Conservation (phyloP, 176 grass and related monocot species). For the Eleusine indica region DNA sequence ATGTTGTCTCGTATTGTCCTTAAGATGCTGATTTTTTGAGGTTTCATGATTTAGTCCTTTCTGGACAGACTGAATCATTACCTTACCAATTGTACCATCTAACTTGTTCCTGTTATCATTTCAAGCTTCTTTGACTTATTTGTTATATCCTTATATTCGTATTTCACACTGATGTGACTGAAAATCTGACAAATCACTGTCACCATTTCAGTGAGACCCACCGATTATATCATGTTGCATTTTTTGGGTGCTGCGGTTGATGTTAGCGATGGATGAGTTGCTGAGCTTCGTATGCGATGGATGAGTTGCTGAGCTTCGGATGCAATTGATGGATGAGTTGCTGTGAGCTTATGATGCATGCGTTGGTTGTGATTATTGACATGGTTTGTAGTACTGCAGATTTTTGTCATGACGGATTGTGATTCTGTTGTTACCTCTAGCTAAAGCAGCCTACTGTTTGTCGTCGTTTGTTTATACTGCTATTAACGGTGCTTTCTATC, state of each 20-base stretch:
- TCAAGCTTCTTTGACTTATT: not conserved
- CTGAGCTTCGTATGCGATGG: not conserved
- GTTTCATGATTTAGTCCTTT: not conserved
- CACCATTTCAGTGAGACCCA: conserved; percentile 36
- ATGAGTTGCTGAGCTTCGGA: not conserved
- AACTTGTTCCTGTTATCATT: not conserved
- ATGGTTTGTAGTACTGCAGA: conserved; percentile 7
- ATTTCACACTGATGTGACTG: not conserved
- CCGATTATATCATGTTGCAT: not conserved
- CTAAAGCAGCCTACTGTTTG: not conserved
- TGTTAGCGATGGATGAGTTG: not conserved
- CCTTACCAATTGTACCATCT: not conserved
- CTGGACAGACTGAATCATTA: not conserved
- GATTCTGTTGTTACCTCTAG: not conserved
- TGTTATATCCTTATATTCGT: not conserved
- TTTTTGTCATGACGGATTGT: conserved; percentile 5
- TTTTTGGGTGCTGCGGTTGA: not conserved
- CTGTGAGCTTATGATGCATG: not conserved
- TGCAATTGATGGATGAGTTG: not conserved
- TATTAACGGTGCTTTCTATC: not conserved
- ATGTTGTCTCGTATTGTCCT: too few relatives aligned
- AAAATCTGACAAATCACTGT: not conserved
- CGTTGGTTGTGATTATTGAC: not conserved
- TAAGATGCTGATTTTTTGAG: too few relatives aligned
- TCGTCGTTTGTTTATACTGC: not conserved